Evolutionary conservation across 441 rosid species (phyloP).

Genomic region (Croton laevigatus): DNA sequence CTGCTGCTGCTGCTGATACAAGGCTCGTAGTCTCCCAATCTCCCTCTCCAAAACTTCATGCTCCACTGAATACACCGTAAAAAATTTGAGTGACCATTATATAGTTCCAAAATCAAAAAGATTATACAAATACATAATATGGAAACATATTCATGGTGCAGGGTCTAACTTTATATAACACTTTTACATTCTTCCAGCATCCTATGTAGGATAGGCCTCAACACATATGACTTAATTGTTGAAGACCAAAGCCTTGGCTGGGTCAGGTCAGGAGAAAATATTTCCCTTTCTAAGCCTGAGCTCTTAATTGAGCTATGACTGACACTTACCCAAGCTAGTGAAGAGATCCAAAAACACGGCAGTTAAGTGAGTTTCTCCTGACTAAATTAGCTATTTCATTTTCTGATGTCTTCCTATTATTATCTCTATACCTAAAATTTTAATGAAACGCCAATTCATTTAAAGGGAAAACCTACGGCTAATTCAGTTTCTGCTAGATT

Average conservation of each 20-base stretch:
- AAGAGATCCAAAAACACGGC: not conserved
- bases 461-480: too few species aligned
- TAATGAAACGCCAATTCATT: not conserved
- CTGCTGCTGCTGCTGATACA: constrained; percentile 84
- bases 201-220: not conserved
- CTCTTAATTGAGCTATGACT: not conserved
- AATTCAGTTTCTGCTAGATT: too few species aligned
- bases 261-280: not conserved
- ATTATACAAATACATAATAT: not conserved
- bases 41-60: constrained; percentile 97
- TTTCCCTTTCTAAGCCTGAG: not conserved
- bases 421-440: not conserved
- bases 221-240: not conserved
- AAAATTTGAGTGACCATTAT: constrained; percentile 2
- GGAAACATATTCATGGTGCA: not conserved
- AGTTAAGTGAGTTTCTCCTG: not conserved
- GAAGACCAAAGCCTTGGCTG: not conserved
- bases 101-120: not conserved
- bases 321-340: not conserved
- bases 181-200: not conserved
- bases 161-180: not conserved
- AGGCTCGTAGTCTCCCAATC: constrained; percentile 69
- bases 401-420: not conserved
- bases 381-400: not conserved
- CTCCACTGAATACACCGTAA: constrained; percentile 61